These are phyloP conservation scores for Amanita polypyramis DNA, from an alignment of 768 basidiomycete genomes.

Conservation along the genomic window DNA sequence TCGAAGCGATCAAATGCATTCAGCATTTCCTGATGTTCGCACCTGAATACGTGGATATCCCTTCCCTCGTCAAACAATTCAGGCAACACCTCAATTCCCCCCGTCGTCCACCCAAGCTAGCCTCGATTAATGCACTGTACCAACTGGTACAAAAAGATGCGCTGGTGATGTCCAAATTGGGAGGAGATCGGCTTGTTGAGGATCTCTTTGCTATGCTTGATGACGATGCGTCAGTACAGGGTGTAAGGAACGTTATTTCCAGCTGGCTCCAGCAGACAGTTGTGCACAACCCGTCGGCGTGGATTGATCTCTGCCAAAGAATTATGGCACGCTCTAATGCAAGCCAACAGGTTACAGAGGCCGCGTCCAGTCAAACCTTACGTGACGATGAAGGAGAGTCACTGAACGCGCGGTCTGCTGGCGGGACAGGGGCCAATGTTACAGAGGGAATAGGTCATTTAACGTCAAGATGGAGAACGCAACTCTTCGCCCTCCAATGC, in stretches of 20 bases:
- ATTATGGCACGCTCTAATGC: conserved; percentile 95
- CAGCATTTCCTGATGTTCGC: conserved; percentile 98
- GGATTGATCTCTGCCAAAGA: conserved; percentile 95
- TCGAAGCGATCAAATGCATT: conserved; percentile 92
- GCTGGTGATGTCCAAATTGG: conserved; percentile 80
- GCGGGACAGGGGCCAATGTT: background rate
- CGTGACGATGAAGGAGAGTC: conserved; percentile 94
- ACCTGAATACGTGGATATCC: conserved; percentile 72
- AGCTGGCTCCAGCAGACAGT: conserved; percentile 96
- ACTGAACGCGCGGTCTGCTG: conserved; percentile 36
- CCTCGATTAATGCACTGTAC: conserved; percentile 92
- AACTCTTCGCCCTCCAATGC: conserved; percentile 89
- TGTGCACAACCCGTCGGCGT: conserved; percentile 85
- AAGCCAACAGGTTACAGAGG: conserved; percentile 62
- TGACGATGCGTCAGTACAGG: conserved; percentile 88
- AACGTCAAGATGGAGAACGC: conserved; percentile 92
- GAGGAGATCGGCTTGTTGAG: conserved; percentile 89
- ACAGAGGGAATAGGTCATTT: conserved; percentile 18
- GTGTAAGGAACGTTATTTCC: conserved; percentile 84
- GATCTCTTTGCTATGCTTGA: conserved; percentile 94
- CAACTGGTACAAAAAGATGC: conserved; percentile 97
- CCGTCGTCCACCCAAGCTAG: conserved; percentile 78
- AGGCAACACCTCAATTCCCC: conserved; percentile 71
- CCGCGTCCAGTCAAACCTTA: conserved; percentile 39
- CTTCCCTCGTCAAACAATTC: conserved; percentile 70